Conservation (phyloP, 208 protist species). For the Zelonia costaricensis region DNA sequence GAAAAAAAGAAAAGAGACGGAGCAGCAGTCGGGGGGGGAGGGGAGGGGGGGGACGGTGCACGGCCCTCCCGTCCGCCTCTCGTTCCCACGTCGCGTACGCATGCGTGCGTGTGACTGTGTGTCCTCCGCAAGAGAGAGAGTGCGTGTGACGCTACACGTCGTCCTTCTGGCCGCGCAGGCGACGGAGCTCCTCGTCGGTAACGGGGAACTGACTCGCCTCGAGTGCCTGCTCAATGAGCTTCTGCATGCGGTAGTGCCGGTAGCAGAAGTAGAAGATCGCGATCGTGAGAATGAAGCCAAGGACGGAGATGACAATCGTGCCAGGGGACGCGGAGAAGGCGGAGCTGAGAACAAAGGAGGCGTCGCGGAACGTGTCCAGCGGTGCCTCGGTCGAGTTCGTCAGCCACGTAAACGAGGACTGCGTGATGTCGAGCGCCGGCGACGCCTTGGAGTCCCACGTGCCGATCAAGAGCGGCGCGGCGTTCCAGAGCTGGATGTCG, state of each 20-base stretch:
- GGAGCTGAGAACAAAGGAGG: constrained; percentile 73
- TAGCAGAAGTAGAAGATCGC: constrained; percentile 86
- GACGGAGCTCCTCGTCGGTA: constrained; percentile 78
- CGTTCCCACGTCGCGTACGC: no score
- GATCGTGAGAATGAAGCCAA: constrained; percentile 83
- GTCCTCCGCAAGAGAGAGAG: no score
- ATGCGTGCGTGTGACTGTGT: no score
- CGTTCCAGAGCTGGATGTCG: constrained; percentile 64
- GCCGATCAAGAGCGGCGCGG: constrained; percentile 47
- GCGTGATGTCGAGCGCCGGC: constrained; percentile 34
- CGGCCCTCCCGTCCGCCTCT: no score
- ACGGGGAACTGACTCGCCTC: constrained; percentile 67
- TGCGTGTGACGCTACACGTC: constrained; percentile 31
- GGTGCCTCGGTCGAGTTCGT: constrained; percentile 60
- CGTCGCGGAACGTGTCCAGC: constrained; percentile 81
- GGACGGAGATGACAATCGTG: constrained; percentile 75
- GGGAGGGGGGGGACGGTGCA: no score
- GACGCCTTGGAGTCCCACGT: constrained; percentile 48
- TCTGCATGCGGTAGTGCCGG: constrained; percentile 83
- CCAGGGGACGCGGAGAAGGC: constrained; percentile 72
- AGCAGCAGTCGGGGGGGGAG: no score
- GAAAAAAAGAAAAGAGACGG: no score
- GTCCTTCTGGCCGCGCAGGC: constrained; percentile 42
- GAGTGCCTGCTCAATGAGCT: constrained; percentile 75
- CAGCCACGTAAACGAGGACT: constrained; percentile 58